Conservation (phyloP, 2,329 filamentous ascomycete genomes). For the Arachnomyces sp. region DNA sequence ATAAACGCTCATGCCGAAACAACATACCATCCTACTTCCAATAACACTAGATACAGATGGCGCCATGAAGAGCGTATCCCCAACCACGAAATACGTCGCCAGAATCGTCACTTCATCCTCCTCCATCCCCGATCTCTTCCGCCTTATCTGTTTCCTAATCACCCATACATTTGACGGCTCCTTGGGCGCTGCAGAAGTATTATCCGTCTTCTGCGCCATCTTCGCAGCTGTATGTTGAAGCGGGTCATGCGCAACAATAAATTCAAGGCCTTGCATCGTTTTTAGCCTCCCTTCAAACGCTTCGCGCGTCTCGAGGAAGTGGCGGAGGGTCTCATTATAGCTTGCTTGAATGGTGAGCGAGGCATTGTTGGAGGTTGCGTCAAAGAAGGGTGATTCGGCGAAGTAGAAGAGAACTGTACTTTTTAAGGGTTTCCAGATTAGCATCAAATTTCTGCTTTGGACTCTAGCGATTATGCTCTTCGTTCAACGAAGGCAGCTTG, state of each 20-base stretch:
- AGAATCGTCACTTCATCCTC: slow-evolving; percentile 47
- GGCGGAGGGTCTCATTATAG: slow-evolving; percentile 41
- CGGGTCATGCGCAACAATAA: slow-evolving; percentile 52
- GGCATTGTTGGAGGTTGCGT: slow-evolving; percentile 54
- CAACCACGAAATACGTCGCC: slow-evolving; percentile 55
- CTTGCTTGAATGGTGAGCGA: slow-evolving; percentile 46
- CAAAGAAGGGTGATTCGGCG: slow-evolving; percentile 56
- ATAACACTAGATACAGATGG: slow-evolving; percentile 54
- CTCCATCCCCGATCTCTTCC: slow-evolving; percentile 32
- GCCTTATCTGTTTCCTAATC: slow-evolving; percentile 51
- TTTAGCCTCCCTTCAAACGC: slow-evolving; percentile 49
- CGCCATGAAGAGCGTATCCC: slow-evolving; percentile 54
- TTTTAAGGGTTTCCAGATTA: not conserved
- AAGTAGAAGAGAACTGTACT: slow-evolving; percentile 54
- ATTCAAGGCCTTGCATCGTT: slow-evolving; percentile 52
- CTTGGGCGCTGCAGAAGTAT: slow-evolving; percentile 25
- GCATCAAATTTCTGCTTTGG: not conserved
- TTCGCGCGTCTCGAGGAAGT: slow-evolving; percentile 48
- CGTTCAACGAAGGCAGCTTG: not conserved
- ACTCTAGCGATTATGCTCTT: not conserved
- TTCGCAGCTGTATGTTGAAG: slow-evolving; percentile 35
- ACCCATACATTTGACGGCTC: slow-evolving; percentile 50
- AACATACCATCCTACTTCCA: slow-evolving; percentile 45
- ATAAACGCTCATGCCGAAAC: not conserved
- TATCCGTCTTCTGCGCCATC: slow-evolving; percentile 23